Conservation (phyloP, 768 basidiomycete species). For the Podaxis sp. region DNA sequence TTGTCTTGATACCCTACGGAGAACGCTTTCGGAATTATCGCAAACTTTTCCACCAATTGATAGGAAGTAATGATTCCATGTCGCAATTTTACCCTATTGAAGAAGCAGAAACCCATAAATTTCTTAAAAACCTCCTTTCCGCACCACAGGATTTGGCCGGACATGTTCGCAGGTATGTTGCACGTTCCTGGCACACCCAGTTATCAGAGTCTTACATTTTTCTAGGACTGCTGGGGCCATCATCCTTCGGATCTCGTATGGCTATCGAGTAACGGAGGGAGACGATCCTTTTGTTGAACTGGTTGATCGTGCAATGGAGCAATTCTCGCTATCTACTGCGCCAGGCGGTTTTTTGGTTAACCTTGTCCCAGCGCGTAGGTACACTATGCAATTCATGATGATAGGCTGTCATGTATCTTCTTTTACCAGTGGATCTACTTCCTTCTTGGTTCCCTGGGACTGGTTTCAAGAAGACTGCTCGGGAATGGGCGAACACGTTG, state of each 20-base stretch:
- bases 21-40: slow-evolving; percentile 40
- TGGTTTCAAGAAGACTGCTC: slow-evolving; percentile 47
- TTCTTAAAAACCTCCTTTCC: slow-evolving; percentile 34
- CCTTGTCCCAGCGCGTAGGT: slow-evolving; percentile 44
- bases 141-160: slow-evolving; percentile 31
- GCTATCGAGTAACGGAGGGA: slow-evolving; percentile 37
- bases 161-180: slow-evolving; percentile 36
- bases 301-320: slow-evolving; percentile 35
- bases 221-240: slow-evolving; percentile 41
- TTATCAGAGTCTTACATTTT: not conserved
- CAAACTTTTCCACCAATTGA: slow-evolving; percentile 38
- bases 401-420: not conserved
- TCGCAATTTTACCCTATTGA: slow-evolving; percentile 36
- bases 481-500: slow-evolving; percentile 40
- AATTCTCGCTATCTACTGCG: slow-evolving; percentile 37
- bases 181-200: not conserved
- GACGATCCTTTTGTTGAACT: slow-evolving; percentile 38
- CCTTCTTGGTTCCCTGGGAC: slow-evolving; percentile 61
- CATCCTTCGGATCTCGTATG: slow-evolving; percentile 43
- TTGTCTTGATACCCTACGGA: slow-evolving; percentile 35
- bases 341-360: slow-evolving; percentile 49
- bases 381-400: not conserved
- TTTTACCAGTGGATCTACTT: slow-evolving; percentile 38
- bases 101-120: slow-evolving; percentile 36
- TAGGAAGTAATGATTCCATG: slow-evolving; percentile 38